phyloP scores from a whole-genome alignment of 2,329 filamentous ascomycete genomes.

The Penicillium nordicum region DNA sequence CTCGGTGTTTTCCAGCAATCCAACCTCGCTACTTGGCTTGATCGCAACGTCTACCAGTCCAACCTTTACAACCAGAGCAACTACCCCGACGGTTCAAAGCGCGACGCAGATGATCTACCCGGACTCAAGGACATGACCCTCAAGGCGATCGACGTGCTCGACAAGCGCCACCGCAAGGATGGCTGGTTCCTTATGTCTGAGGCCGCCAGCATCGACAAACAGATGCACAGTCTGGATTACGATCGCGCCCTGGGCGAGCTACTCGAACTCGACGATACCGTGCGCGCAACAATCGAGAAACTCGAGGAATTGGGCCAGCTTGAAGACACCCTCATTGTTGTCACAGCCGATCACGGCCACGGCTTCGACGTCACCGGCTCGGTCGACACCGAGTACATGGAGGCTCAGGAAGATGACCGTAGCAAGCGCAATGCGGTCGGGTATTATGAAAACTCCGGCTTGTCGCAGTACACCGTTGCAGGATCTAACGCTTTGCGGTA shows the following conservation, averaged over 20 bases:
- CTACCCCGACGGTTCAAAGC: constrained; percentile 63
- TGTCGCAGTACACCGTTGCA: constrained; percentile 68
- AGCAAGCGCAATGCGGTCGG: constrained; percentile 73
- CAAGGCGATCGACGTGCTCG: constrained; percentile 78
- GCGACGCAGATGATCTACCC: constrained; percentile 68
- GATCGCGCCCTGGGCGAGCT: constrained; percentile 81
- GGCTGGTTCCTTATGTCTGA: constrained; percentile 89
- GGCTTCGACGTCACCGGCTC: constrained; percentile 83
- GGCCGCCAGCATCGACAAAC: constrained; percentile 81
- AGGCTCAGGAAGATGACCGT: constrained; percentile 62
- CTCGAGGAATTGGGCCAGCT: constrained; percentile 64
- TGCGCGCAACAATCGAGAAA: constrained; percentile 69
- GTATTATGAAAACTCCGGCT: constrained; percentile 67
- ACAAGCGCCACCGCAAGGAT: constrained; percentile 60
- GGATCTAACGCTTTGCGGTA: constrained; percentile 61
- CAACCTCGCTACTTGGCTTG: constrained; percentile 80
- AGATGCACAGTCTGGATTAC: constrained; percentile 84
- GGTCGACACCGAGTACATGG: constrained; percentile 75
- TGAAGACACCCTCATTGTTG: constrained; percentile 72
- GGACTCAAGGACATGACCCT: constrained; percentile 87
- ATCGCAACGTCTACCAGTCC: constrained; percentile 73
- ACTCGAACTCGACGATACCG: constrained; percentile 79
- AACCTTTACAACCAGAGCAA: constrained; percentile 67
- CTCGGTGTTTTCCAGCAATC: constrained; percentile 74
- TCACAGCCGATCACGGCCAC: constrained; percentile 86